A percentile compares a stretch with the other conserved stretches of the same genome.
phyloP scores from a whole-genome alignment of 2,329 filamentous ascomycete species.

The Xylariaceae sp. region DNA sequence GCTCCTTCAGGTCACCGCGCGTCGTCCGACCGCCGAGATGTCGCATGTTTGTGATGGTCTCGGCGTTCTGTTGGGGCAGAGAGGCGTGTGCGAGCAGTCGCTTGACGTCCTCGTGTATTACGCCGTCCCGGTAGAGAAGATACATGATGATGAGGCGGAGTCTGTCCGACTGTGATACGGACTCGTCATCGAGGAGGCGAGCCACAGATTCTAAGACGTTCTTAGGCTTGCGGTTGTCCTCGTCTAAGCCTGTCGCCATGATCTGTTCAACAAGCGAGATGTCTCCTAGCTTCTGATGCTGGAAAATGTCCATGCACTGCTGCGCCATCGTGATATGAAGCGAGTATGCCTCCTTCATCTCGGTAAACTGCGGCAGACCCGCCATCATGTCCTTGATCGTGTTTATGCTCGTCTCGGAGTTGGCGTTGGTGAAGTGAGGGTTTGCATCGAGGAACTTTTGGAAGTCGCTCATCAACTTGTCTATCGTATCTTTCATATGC shows the following conservation, averaged over 20 bases:
- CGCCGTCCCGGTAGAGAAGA: constrained; percentile 76
- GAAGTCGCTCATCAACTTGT: constrained; percentile 88
- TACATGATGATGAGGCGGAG: constrained; percentile 83
- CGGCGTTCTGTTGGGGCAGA: constrained; percentile 67
- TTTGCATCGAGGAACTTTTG: constrained; percentile 87
- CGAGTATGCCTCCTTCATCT: constrained; percentile 92
- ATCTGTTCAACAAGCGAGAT: constrained; percentile 85
- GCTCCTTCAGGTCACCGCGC: constrained; percentile 66
- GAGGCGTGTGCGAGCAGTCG: constrained; percentile 79
- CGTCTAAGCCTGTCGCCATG: constrained; percentile 85
- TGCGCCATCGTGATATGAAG: constrained; percentile 95
- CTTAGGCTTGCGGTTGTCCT: constrained; percentile 87
- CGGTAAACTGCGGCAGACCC: constrained; percentile 86
- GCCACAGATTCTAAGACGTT: constrained; percentile 81
- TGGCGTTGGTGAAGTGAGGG: constrained; percentile 78
- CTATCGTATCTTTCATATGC: constrained; percentile 97
- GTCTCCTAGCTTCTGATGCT: constrained; percentile 77
- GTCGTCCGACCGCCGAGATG: constrained; percentile 71
- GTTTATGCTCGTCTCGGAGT: constrained; percentile 70
- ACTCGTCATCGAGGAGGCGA: constrained; percentile 80
- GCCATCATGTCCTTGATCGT: constrained; percentile 97
- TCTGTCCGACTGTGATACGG: constrained; percentile 65
- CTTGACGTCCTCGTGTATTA: constrained; percentile 76
- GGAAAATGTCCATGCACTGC: constrained; percentile 92
- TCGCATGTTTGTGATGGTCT: constrained; percentile 71